Base-by-base conservation (phyloP, 2,329 filamentous ascomycete species). In the Chaetothyriales sp. region DNA sequence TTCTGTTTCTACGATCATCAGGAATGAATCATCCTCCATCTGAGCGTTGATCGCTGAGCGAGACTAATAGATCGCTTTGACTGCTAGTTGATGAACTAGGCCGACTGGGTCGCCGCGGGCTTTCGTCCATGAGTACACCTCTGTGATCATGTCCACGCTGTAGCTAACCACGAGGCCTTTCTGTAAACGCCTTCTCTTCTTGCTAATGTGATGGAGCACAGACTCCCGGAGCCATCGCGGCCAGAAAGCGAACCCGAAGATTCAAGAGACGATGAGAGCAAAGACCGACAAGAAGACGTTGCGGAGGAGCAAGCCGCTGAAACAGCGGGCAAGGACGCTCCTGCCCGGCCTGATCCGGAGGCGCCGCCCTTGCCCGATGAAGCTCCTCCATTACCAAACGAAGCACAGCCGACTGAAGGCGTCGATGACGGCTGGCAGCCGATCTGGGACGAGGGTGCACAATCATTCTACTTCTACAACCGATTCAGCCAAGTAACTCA, bases 391-490 rank as follows among this genome's bases (percentile, higher is more conserved):
- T 8, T 33, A 33, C 73, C 44, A 48, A 66, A 73, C 50, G 77
- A 80, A 66, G 69, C 73, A 40, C 71, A 72, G 25, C 71, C 73
- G 44, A 64, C 66, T 25, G 63, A 62, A 56, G 56, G 57, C 44
- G 66, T 74, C 50, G 75, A 82, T 53, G 78, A 83, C 65, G 89
- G 89, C 54, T 95, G 89, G 89, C 81, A 85, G 54, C 81, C 81
- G 37, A 74, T 85, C 53, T 94, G 86, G 85, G 87, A 94, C 61
- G 69, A 77, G 20, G 74, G 67, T 49, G 75, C 77, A 1, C 77
- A 83, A 57, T 76, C 80, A 4, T 94, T 82, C 71, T 94, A 88
- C 70, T 95, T 94, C 69, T 82, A 82, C 73, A 95, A 94, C 66
- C 81, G 83, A 59, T 82, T 85, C 66, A 92, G 86, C 3, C 76